Evolutionary conservation across 2,329 filamentous ascomycete species (phyloP), one percentile per base, ranked within the genome.

Genomic region (Aspergillus amoenus): DNA sequence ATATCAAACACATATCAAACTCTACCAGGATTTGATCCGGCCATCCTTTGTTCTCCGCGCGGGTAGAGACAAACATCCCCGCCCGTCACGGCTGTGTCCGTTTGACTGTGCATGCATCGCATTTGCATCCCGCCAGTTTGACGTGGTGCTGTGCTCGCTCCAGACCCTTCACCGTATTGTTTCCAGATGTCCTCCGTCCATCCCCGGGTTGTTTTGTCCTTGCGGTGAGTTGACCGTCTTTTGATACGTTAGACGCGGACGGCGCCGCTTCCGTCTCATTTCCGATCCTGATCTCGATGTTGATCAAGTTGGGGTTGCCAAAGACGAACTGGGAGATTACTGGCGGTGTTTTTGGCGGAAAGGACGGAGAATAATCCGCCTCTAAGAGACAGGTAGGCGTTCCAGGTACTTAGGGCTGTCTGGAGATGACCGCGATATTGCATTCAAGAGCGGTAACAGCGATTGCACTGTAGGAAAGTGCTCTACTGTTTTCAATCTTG

Each of bases 191-290:
- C 9, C 27, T 11, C 27, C 12, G 49, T 12, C 32, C 27, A n/a
- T 24, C 30, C 15, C 13, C 9, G 3, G 24, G 11, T 9, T 39
- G 9, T 15, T 24, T 32, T n/a, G n/a, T 6, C 11, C 21, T 48
- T 48, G 48, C 48, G 48, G 48, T 51, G 48, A 51, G 22, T 32
- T 45, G 44, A 47, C 44, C 44, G 44, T 47, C 44, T 47, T 47
- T 47, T 47, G 43, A 37, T 3, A n/a, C 2, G 34, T 37, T 37
- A 37, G 34, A n/a, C 34, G 34, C 34, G 34, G 34, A 37, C 34
- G 15, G 15, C 34, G 34, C 34, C 12, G 34, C 5, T n/a, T 37
- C 34, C 34, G 34, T 15, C 15, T 7, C 12, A 15, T 15, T 37
- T 37, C 15, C 2, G 34, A 37, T n/a, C 27, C 27, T 30, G 7